Percentiles rank a stretch among this genome's conserved stretches.
Conservation (phyloP, 148 eudicot genomes). For the Fagopyrum tataricum region DNA sequence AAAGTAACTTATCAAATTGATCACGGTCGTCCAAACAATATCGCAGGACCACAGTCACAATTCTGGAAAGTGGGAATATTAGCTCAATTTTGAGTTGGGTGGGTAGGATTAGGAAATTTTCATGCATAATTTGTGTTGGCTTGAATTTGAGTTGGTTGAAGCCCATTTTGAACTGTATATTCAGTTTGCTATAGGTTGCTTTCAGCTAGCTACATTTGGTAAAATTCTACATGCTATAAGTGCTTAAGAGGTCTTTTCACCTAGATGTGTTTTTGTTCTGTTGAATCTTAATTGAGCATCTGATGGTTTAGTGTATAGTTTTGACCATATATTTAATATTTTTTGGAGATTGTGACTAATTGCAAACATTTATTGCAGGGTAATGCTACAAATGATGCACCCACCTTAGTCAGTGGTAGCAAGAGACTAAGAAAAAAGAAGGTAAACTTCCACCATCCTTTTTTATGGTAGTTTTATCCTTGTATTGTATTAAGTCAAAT, state of each 20-base stretch:
- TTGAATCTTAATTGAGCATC: not conserved
- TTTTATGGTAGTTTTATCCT: not conserved
- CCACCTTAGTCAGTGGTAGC: not conserved
- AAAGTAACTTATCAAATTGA: not conserved
- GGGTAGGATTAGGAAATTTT: not conserved
- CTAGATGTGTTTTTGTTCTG: not conserved
- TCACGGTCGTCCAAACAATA: not conserved
- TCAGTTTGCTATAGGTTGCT: not conserved
- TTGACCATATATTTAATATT: not conserved
- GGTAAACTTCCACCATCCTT: not conserved
- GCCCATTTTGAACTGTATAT: not conserved
- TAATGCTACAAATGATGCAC: constrained; percentile 4
- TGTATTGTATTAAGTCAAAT: not conserved
- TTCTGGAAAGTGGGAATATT: too few relatives aligned
- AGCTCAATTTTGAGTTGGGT: not conserved
- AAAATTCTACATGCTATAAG: not conserved
- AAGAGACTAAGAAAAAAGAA: constrained; percentile 9
- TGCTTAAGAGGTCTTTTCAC: not conserved
- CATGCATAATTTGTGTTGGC: not conserved
- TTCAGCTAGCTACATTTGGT: not conserved
- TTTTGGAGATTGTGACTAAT: not conserved
- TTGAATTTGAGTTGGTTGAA: not conserved
- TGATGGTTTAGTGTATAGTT: not conserved
- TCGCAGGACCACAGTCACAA: too few relatives aligned
- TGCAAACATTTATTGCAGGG: constrained; percentile 1